phyloP scores from a whole-genome alignment of 1,284 basidiomycete genomes.

The Amylostereum areolatum region DNA sequence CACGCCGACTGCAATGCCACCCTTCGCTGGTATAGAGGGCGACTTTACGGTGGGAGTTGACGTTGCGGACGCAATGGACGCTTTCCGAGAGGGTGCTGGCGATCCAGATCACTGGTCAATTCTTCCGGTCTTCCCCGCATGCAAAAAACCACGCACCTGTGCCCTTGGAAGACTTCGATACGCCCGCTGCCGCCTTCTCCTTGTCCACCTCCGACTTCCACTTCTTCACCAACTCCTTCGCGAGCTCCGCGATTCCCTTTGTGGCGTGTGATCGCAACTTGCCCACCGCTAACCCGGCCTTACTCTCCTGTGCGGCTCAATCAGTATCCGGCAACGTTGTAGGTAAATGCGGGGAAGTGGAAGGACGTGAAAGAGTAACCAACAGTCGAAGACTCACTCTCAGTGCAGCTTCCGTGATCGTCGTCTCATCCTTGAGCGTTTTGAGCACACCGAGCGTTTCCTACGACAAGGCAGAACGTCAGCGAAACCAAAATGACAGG shows the following conservation, averaged over 20 bases:
- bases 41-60: slow-evolving; percentile 43
- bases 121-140: too few relatives aligned
- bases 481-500: slow-evolving; percentile 29
- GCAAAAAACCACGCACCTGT: slow-evolving; percentile 6
- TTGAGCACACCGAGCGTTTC: slow-evolving; percentile 69
- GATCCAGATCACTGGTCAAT: too few relatives aligned
- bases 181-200: slow-evolving; percentile 49
- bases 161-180: slow-evolving; percentile 13
- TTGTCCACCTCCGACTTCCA: slow-evolving; percentile 87
- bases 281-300: slow-evolving; percentile 88
- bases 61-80: slow-evolving; percentile 21
- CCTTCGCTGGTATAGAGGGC: slow-evolving; percentile 26
- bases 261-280: slow-evolving; percentile 77
- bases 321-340: slow-evolving; percentile 1
- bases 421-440: slow-evolving; percentile 71
- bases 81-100: slow-evolving; percentile 19
- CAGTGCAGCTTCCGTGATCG: slow-evolving; percentile 82
- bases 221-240: slow-evolving; percentile 90
- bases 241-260: slow-evolving; percentile 73
- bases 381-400: slow-evolving; percentile 59
- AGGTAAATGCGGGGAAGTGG: not conserved
- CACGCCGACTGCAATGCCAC: slow-evolving; percentile 15
- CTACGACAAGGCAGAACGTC: slow-evolving; percentile 33
- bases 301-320: slow-evolving; percentile 62
- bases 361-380: slow-evolving; percentile 13